Base-by-base conservation (phyloP, 352 stramenopile genomes). In the Phytophthora meadii region DNA sequence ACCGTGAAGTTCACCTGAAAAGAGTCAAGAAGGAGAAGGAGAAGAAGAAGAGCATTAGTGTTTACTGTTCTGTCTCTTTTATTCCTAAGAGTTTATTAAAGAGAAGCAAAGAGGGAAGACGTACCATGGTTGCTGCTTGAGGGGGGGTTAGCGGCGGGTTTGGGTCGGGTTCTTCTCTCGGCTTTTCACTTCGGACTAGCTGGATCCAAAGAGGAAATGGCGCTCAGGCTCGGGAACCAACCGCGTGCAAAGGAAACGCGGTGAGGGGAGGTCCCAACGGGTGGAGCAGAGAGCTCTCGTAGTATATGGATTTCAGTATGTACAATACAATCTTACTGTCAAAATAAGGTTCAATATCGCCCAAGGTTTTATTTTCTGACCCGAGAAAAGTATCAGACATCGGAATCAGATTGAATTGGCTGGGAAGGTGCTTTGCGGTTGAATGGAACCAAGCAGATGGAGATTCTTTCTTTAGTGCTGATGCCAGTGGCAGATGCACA, bases 1-100 rank as follows among this genome's bases (percentile, higher is more conserved):
- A 98, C 89, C 74, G 98, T 99, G 84, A 99, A 99, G 94, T 99
- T 99, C 70, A 99, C 97, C 98, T 93, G 70, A 34, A 9, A 10
- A n/a, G 24, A 3, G 32, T 46, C 22, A 44, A 55, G 15, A 54
- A 19, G 10, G 41, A 25, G 4, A 2, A 15, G 5, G 46, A 6
- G 3, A 32, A 42, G 22, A 22, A 22, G 22, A 22, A 42, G 11
- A n/a, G 12, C 11, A 54, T 59, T 51, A 63, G 40, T 17, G 0
- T 68, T 19, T 41, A 8, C n/a, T 55, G 10, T 41, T 24, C n/a
- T 51, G 15, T 52, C 1, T 52, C n/a, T 40, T 53, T 47, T 49
- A 40, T 54, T 17, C 2, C 19, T 46, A 12, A 27, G 15, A 9
- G 1, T 22, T n/a, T 22, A 22, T 25, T 28, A 6, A 28, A 39